Base-by-base conservation (phyloP, 495 filamentous ascomycete genomes). In the Xylaria acuta region DNA sequence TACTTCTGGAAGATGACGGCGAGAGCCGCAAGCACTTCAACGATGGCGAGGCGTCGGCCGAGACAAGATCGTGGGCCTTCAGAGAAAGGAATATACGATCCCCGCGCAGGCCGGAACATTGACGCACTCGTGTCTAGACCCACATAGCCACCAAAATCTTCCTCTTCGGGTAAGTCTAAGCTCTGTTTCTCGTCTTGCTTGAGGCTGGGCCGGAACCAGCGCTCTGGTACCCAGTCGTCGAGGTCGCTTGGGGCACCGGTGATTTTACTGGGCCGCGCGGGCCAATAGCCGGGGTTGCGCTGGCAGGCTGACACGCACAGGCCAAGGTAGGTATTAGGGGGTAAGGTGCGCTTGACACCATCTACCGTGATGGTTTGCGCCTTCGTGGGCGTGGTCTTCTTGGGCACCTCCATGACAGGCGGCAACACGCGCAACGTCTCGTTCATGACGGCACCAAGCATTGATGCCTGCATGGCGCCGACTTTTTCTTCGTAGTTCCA, bases 41-140 rank as follows among this genome's bases (percentile, higher is more conserved):
- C 93, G 80, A 94, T 91, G 18, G 93, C 92, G 73, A 95, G 93
- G 74, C 88, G 87, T 67, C 87, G 86, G 71, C 86, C 93, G 73
- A 89, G 85, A 81, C 91, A 96, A 72, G 90, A 88, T 70, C 89
- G 86, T 41, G 86, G 82, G 2, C 93, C 92, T 34, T 93, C 92
- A 60, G 88, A 90, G 80, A 94, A 95, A 0, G 93, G 91, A 18
- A 94, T 81, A 74, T 86, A 94, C 2, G 89, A 84, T 2, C 92
- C 91, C n/a, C 87, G 83, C 0, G 84, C 82, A 0, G 91, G 91
- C 30, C 85, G 83, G 81, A 87, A 91, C 65, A 89, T 84, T 30
- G 81, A 80, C 45, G 82, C 80, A 36, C 84, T 84, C 18, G 85
- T 88, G 74, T 91, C 88, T 3, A 80, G 80, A 9, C 86, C 87